Evolutionary conservation across 305 asterid species (phyloP), one percentile per base, ranked within the genome.

Genomic region (Fraxinus sp.): DNA sequence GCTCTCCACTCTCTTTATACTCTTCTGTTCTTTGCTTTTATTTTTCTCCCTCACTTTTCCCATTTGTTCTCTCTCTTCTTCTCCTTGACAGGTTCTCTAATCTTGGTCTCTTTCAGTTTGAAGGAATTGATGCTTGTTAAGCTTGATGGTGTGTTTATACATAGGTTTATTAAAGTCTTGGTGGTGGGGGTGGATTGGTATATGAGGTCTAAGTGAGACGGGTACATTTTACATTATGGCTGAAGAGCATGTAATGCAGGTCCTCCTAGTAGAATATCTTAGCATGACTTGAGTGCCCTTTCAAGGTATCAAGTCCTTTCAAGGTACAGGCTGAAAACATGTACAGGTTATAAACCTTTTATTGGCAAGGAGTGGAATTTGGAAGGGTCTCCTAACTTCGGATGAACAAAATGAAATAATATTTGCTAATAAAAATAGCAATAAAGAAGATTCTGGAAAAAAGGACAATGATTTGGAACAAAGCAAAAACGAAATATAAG

Each of bases 241-340:
- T 84, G 22, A 26, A 16, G 28, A 77, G 68, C 36, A 7, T 80
- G 77, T 80, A 39, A 62, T 30, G 37, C 22, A 3, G 16, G 70
- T 78, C 77, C 86, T 71, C 77, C 71, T 75, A 82, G 75, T 46
- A 22, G 43, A 36, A 76, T 82, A 70, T 26, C 83, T 78, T 52
- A 41, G 82, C 82, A 82, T 79, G 18, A 77, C 79, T 80, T 62
- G 13, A 80, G 52, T 77, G 64, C 39, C 13, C 46, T 8, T 39
- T 39, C 46, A 39, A 39, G 46, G 46, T 39, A 8, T 39, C 46
- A 39, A 7, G 68, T 52, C 82, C 8, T 86, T 75, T 57, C 33
- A n/a, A 43, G 35, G 5, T 11, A 73, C 41, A 70, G 46, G 66
- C 30, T 35, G 68, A 73, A 84, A 66, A 49, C 28, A 36, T 77